Evolutionary conservation across 257 asterid genomes (phyloP).

Genomic region (Thymus mandschuricus): DNA sequence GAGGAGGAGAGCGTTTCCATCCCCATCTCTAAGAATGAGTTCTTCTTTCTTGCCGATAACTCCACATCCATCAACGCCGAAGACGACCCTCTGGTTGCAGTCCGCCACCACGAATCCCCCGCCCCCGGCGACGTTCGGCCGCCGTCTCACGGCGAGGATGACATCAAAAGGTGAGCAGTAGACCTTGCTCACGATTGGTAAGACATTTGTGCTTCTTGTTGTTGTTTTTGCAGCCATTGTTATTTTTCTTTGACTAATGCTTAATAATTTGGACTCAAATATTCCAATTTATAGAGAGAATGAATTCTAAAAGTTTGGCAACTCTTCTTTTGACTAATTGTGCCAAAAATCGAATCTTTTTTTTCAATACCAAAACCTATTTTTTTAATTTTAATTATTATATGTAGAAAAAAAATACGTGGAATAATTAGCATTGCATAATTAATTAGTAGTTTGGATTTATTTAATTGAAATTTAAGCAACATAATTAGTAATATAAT

Average conservation of each 20-base stretch:
- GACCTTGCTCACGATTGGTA: slow-evolving; percentile 69
- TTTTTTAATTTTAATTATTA: not conserved
- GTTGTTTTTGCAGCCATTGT: slow-evolving; percentile 39
- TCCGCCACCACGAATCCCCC: slow-evolving; percentile 83
- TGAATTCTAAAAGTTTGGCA: slow-evolving; percentile 33
- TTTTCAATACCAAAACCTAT: no score
- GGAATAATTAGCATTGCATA: not conserved
- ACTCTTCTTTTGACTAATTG: slow-evolving; percentile 27
- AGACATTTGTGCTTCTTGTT: slow-evolving; percentile 13
- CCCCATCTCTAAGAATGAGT: slow-evolving; percentile 57
- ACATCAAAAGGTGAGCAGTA: slow-evolving; percentile 66
- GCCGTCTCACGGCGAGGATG: slow-evolving; percentile 61
- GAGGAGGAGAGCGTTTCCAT: slow-evolving; percentile 64
- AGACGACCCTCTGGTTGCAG: slow-evolving; percentile 45
- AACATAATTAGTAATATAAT: not conserved
- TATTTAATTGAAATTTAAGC: no score
- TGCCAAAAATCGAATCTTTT: slow-evolving; percentile 19
- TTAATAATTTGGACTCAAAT: slow-evolving; percentile 1
- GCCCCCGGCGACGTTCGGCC: slow-evolving; percentile 81
- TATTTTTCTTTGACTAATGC: not conserved
- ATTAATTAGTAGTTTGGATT: not conserved
- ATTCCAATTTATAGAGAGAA: slow-evolving; percentile 34
- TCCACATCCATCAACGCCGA: slow-evolving; percentile 84
- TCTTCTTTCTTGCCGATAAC: slow-evolving; percentile 67
- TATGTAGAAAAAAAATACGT: slow-evolving; percentile 14